Percentiles rank a stretch among this genome's conserved stretches.
These are phyloP conservation scores for Calocybe indica DNA, from an alignment of 768 basidiomycete species.

Conservation along the genomic window DNA sequence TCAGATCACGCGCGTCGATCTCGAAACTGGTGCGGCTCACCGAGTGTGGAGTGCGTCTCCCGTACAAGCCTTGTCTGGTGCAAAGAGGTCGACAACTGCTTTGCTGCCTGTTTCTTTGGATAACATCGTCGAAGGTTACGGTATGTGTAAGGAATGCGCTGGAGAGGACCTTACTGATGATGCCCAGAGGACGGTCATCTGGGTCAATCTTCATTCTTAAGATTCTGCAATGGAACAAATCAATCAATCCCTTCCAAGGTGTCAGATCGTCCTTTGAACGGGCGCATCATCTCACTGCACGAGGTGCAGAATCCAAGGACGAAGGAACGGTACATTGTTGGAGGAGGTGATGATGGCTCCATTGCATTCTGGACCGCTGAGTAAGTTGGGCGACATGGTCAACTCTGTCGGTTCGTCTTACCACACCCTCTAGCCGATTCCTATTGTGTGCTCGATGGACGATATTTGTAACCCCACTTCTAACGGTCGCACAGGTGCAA, in stretches of 20 bases:
- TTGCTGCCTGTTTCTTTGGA: slow-evolving; percentile 54
- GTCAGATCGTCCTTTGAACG: slow-evolving; percentile 44
- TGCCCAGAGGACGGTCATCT: slow-evolving; percentile 47
- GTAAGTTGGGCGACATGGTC: slow-evolving; percentile 31
- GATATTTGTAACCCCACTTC: slow-evolving; percentile 63
- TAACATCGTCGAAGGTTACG: slow-evolving; percentile 55
- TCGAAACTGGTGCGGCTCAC: background rate
- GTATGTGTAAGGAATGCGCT: slow-evolving; percentile 29
- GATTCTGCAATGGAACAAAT: slow-evolving; percentile 23
- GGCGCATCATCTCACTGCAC: slow-evolving; percentile 44
- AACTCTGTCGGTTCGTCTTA: background rate
- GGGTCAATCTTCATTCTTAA: slow-evolving; percentile 38
- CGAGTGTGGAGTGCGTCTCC: slow-evolving; percentile 11
- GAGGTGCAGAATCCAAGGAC: slow-evolving; percentile 52
- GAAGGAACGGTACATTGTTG: slow-evolving; percentile 58
- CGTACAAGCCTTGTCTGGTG: too few species aligned
- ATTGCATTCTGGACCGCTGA: slow-evolving; percentile 66
- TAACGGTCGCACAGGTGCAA: slow-evolving; percentile 49
- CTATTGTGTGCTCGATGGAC: slow-evolving; percentile 67
- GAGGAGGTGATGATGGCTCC: slow-evolving; percentile 75
- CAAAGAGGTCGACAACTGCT: slow-evolving; percentile 16
- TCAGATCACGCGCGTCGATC: background rate
- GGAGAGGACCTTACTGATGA: slow-evolving; percentile 3
- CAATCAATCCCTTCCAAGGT: slow-evolving; percentile 22
- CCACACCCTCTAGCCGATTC: slow-evolving; percentile 41